Base-by-base conservation (phyloP, 257 asterid genomes). In the Ophiorrhiza pumila region DNA sequence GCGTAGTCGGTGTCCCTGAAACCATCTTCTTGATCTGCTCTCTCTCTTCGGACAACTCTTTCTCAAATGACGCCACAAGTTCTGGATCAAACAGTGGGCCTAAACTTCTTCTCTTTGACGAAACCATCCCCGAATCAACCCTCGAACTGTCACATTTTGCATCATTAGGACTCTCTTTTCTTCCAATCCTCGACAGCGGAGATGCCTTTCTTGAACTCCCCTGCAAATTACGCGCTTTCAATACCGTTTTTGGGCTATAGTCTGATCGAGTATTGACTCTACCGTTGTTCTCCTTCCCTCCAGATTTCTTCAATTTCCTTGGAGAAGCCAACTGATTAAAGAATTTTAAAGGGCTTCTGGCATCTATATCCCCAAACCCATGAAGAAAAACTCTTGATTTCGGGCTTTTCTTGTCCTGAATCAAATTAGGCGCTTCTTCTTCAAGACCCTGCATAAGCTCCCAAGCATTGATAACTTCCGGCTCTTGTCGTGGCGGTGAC, bases 371-470 rank as follows among this genome's bases (percentile, higher is more conserved):
- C 23, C 50, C 29, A 23, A 85, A 82, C 2, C 79, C 81, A 12
- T 87, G 87, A 5, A 85, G 52, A 59, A 82, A 80, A 69, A 37
- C 79, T 70, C 84, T 74, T 41, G 96, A 50, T 71, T 86, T 90
- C 0, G 97, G 94, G 80, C 93, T 88, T 27, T 66, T 87, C 72
- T 81, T 89, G 1, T 84, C 79, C 31, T 75, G 82, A 34, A 77
- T 79, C 0, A 67, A 77, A 37, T 27, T 72, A 12, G 87, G 80
- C 2, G 72, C 55, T 13, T 75, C 78, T 69, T 95, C 97, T 65
- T 94, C 98, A 22, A 95, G 96, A 12, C 90, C 99, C 71, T 87
- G 90, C 99, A 95, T 95, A 0, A 95, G 88, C 81, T 95, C 99
- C 99, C 97, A 95, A 56, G 97, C 77, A 37, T 92, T 89, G 29